Base-by-base conservation (phyloP, 2,329 filamentous ascomycete genomes). In the Colletotrichum sp. region DNA sequence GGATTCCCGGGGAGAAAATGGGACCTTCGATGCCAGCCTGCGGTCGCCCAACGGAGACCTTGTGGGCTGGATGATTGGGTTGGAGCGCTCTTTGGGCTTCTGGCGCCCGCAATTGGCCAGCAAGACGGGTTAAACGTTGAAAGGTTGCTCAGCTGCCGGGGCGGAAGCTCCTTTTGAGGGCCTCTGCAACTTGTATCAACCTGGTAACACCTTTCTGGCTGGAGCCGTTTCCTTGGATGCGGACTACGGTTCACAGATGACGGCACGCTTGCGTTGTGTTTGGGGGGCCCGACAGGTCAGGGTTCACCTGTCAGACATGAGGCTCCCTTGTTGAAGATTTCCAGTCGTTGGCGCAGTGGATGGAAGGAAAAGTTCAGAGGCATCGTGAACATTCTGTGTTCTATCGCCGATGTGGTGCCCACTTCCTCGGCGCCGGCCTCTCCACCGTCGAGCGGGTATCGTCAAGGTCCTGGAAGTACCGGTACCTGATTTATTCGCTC, bases 361-460 rank as follows among this genome's bases (percentile, higher is more conserved):
- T 28, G 39, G 34, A 18, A 59, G 70, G 64, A 73, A 71, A 69
- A 69, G 18, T 18, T 59, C 24, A 76, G 74, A 76, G 70, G 30
- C 74, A 74, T 76, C 74, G 74, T 74, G 74, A 76, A 76, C 49
- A 59, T 76, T 76, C 74, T 76, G 24, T 69, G n/a, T 15, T 65
- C 21, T 60, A 49, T 39, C 59, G 57, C 70, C 70, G 49, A 64
- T 55, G 18, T 34, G 34, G 44, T 65, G 57, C 21, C 71, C 73
- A 76, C 73, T 62, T 62, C 55, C 21, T 65, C 71, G 70, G 74
- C 44, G 65, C 74, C 65, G 65, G 59, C 2, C n/a, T 71, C 63
- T n/a, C 74, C 74, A 76, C 74, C 36, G 15, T n/a, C 64, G 62
- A 32, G 70, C 74, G 71, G 64, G 44, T 65, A 52, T 15, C 34